Evolutionary conservation across 129 eudicot species (phyloP), one percentile per base, ranked within the genome.

Genomic region (Flaveria robusta): DNA sequence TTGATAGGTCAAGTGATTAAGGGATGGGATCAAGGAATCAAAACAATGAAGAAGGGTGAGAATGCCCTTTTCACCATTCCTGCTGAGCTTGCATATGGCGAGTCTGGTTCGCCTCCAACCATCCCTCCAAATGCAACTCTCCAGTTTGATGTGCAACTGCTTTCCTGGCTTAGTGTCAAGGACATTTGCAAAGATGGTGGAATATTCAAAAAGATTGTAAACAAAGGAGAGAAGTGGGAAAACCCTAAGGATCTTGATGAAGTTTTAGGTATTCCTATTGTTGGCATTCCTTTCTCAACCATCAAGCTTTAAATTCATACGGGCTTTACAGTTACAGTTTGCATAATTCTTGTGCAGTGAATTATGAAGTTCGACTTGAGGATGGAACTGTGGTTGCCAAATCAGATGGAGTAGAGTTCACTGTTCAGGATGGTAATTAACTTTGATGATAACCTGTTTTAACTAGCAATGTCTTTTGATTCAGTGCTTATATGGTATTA

Each of bases 141-240:
- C 8, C 99, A 86, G 76, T 95, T 91, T 26, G 96, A 95, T 37
- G 99, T 95, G 51, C 92, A 95, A 76, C 79, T 95, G 42, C 84
- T 95, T 15, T 89, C 97, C 8, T 95, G 99, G 99, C 74, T 70
- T 11, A 89, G 97, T 52, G 89, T 91, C 8, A 95, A 89, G 76
- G 99, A 95, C 68, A 91, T 95, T 47, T 91, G 96, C 87, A 95
- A 95, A 66, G 99, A 95, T 83, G 99, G 99, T 71, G 99, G 99
- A 7, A 79, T 95, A 26, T 86, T 89, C 77, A 95, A 95, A 86
- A 95, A 91, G 86, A 83, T 95, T 59, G 71, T 95, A 10, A 70
- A 55, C 10, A 85, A 89, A 77, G 99, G 99, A 72, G 99, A 95
- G 43, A 91, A 91, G 56, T 95, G 97, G 99, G 96, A 95, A 78